Evolutionary conservation across 176 grass and related monocot species (phyloP).

Genomic region (Alopecurus myosuroides): DNA sequence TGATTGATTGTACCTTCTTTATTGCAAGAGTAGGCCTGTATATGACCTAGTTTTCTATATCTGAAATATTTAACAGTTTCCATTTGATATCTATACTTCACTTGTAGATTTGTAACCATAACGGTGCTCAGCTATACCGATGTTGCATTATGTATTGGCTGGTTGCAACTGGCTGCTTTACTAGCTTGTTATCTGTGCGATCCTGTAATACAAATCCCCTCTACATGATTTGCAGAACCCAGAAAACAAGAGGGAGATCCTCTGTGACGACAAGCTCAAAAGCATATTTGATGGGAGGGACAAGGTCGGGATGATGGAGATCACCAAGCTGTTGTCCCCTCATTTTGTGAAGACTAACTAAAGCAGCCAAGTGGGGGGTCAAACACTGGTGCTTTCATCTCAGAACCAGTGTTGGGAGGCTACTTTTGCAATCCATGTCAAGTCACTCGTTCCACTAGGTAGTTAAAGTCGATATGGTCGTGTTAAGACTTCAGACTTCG

Average conservation of each 20-base stretch:
- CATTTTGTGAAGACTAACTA: slow-evolving; percentile 74
- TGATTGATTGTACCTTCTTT: background rate
- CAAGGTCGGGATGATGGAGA: slow-evolving; percentile 65
- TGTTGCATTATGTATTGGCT: background rate
- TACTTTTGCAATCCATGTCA: slow-evolving; percentile 20
- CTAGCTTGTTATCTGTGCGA: background rate
- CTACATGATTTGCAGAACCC: slow-evolving; percentile 61
- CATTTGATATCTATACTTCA: background rate
- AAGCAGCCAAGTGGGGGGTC: background rate
- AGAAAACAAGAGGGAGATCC: slow-evolving; percentile 55
- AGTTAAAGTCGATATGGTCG: background rate
- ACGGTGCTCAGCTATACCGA: background rate
- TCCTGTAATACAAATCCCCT: background rate
- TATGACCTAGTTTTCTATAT: background rate
- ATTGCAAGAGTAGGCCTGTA: background rate
- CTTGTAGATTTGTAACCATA: background rate
- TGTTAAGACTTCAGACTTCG: background rate
- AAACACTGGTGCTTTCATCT: background rate
- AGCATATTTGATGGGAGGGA: slow-evolving; percentile 64
- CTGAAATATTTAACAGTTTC: background rate
- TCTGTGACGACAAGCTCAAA: slow-evolving; percentile 74
- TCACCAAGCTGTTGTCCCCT: slow-evolving; percentile 45
- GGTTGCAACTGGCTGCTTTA: background rate
- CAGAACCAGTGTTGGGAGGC: background rate
- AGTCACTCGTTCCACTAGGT: slow-evolving; percentile 22